Evolutionary conservation across 1,284 basidiomycete genomes (phyloP).

Genomic region (Afroboletus lepidellus): DNA sequence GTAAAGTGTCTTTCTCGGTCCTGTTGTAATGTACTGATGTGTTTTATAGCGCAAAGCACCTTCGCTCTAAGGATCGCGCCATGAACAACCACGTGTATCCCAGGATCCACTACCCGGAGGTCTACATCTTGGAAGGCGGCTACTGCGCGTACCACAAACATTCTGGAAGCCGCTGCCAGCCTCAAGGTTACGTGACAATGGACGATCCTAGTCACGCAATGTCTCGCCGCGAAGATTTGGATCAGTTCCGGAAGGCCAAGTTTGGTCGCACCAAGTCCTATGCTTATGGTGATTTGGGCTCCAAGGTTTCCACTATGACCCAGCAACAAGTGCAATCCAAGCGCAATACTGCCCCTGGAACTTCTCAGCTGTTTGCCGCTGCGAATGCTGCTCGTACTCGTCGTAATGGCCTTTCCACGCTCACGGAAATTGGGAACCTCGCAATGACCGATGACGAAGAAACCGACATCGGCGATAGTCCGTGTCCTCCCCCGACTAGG

Average conservation of each 20-base stretch:
- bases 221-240: constrained; percentile 81
- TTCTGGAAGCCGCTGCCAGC: constrained; percentile 72
- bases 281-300: constrained; percentile 72
- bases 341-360: constrained; percentile 58
- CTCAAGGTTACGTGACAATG: constrained; percentile 87
- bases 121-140: constrained; percentile 96
- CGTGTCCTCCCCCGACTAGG: constrained; percentile 73
- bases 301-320: constrained; percentile 34
- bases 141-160: constrained; percentile 85
- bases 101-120: constrained; percentile 92
- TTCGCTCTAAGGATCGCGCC: constrained; percentile 87
- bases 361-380: constrained; percentile 61
- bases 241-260: constrained; percentile 87
- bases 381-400: constrained; percentile 61
- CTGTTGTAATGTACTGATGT: constrained; percentile 13
- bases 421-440: constrained; percentile 62
- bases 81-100: constrained; percentile 89
- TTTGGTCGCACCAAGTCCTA: constrained; percentile 87
- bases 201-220: constrained; percentile 84
- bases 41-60: constrained; percentile 75
- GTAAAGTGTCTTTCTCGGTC: constrained; percentile 46
- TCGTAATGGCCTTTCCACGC: constrained; percentile 55
- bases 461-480: constrained; percentile 74
- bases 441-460: constrained; percentile 67
- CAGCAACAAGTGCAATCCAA: constrained; percentile 46